Evolutionary conservation across 371 early-diverging fungal genomes (phyloP), one percentile per base, ranked within the genome.

Genomic region (Syncephalastrum racemosum): DNA sequence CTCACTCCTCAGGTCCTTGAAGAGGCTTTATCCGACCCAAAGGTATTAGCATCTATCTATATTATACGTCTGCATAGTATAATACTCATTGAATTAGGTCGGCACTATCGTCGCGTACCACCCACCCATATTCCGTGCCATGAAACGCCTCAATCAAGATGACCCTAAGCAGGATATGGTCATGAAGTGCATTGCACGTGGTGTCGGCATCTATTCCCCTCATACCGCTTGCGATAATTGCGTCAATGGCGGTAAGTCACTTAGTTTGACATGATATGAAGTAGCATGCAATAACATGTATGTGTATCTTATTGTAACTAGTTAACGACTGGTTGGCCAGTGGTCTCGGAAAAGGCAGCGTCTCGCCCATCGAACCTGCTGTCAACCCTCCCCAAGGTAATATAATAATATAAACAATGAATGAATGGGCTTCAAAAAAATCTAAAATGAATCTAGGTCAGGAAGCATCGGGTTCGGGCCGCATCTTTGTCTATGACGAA

Each of bases 181-280:
- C 1, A 75, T 95, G 49, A 85, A 82, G 50, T 93, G 93, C 46
- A 90, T 91, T 41, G 89, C 90, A 27, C 80, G 82, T 27, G 93
- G 95, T 31, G 85, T 99, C 18, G 92, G 96, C 19, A 86, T 99
- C 39, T 97, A 91, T 77, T 92, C 92, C 18, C 99, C 99, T 48
- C 99, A 99, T 68, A 97, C 99, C 18, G 89, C 99, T 14, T 82
- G 96, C 53, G 99, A 99, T 72, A 85, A 81, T 59, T 84, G 88
- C 53, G 68, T 75, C 2, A 82, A 84, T 52, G 98, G 97, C 52
- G 91, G 91, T 84, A 78, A 49, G 66, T 19, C 14, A n/a, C 48
- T 19, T 3, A 7, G 50, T 6, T 40, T 22, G 5, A 54, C 14
- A n/a, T n/a, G n/a, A n/a, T n/a, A n/a, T n/a, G n/a, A n/a, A n/a